These are phyloP conservation scores for Botryosphaeria agaves DNA, from an alignment of 2,329 filamentous ascomycete genomes.

Conservation along the genomic window DNA sequence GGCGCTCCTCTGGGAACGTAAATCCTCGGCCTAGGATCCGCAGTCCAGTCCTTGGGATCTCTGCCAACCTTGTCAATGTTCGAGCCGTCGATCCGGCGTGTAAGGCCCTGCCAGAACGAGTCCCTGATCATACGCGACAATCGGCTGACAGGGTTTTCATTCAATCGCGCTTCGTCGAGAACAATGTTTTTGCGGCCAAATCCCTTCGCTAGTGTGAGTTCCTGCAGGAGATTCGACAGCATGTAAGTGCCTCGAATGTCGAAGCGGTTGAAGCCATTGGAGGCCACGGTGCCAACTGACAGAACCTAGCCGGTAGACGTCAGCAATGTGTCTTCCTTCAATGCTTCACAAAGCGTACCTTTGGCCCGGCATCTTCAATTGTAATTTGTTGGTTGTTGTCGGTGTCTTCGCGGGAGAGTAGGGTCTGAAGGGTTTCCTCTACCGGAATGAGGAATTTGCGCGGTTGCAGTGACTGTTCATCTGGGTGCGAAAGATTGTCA, in stretches of 20 bases:
- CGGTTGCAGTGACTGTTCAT: constrained; percentile 51
- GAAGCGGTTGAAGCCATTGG: constrained; percentile 71
- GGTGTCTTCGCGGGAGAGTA: constrained; percentile 77
- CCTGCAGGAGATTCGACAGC: constrained; percentile 90
- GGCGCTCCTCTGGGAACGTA: constrained; percentile 76
- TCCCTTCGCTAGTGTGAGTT: constrained; percentile 81
- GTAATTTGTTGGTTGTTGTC: constrained; percentile 95
- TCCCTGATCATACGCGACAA: constrained; percentile 73
- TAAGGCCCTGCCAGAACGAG: constrained; percentile 86
- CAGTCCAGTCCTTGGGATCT: constrained; percentile 93
- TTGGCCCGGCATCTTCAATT: constrained; percentile 87
- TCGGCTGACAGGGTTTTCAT: constrained; percentile 86
- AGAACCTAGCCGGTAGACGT: constrained; percentile 41
- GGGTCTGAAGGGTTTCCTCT: constrained; percentile 59
- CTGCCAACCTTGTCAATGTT: constrained; percentile 71
- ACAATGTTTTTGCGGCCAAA: constrained; percentile 80
- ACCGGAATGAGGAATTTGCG: constrained; percentile 79
- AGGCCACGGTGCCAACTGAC: constrained; percentile 67
- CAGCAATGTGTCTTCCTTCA: constrained; percentile 8
- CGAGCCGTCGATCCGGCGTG: constrained; percentile 74
- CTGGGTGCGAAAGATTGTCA: constrained; percentile 25
- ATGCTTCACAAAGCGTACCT: no score
- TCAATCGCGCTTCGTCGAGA: constrained; percentile 76
- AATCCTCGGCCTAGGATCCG: constrained; percentile 74
- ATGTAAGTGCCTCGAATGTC: constrained; percentile 94